Conservation (phyloP, 768 basidiomycete genomes). For the Boletales sp. region DNA sequence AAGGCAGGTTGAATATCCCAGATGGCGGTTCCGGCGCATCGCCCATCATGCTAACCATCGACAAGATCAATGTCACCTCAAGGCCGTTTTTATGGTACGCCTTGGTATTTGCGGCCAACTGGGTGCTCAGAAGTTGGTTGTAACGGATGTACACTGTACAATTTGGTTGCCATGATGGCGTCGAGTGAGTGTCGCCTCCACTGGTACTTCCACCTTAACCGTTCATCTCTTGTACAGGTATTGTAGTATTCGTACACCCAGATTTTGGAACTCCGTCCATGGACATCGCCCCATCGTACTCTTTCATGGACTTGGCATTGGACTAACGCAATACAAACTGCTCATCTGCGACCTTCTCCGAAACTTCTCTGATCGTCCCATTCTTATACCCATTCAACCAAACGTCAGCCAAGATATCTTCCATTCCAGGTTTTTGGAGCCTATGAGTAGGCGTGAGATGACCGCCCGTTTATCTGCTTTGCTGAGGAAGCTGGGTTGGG, state of each 20-base stretch:
- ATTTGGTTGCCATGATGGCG: constrained; percentile 49
- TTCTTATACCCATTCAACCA: constrained; percentile 78
- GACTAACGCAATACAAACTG: constrained; percentile 66
- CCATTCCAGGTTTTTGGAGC: constrained; percentile 66
- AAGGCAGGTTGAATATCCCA: constrained; percentile 60
- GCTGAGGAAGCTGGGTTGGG: constrained; percentile 65
- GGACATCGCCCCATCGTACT: constrained; percentile 75
- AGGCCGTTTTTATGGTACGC: constrained; percentile 70
- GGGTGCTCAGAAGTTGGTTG: constrained; percentile 43
- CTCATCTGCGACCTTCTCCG: constrained; percentile 57
- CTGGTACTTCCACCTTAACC: not conserved
- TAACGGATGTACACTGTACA: constrained; percentile 39
- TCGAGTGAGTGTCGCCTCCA: constrained; percentile 54
- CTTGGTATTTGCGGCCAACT: constrained; percentile 47
- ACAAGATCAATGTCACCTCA: constrained; percentile 64
- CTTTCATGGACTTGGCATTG: constrained; percentile 86
- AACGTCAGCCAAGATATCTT: constrained; percentile 87
- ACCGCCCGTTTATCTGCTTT: constrained; percentile 54
- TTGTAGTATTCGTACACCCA: constrained; percentile 68
- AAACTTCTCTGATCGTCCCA: constrained; percentile 59
- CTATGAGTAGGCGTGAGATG: constrained; percentile 61
- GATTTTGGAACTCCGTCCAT: constrained; percentile 53
- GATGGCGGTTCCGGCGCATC: constrained; percentile 50
- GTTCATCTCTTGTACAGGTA: constrained; percentile 45
- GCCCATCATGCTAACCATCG: constrained; percentile 72